Conservation (phyloP, 495 filamentous ascomycete genomes). For the Hypoxylon subgilvum region DNA sequence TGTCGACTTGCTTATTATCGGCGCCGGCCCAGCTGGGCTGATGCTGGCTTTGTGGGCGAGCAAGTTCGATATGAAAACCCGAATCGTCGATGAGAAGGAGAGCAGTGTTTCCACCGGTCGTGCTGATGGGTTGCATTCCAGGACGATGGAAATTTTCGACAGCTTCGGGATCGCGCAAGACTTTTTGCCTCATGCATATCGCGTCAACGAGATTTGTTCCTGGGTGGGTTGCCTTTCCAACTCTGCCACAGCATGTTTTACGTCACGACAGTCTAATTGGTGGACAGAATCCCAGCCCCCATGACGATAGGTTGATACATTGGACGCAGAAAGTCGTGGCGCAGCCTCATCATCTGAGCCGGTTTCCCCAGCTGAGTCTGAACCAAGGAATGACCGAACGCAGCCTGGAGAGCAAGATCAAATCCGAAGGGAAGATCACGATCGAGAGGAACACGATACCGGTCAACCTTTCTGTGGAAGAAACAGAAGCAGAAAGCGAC, state of each 20-base stretch:
- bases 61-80: constrained; percentile 60
- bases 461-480: background rate
- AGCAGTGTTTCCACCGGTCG: constrained; percentile 63
- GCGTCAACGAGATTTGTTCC: too few relatives aligned
- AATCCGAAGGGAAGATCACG: background rate
- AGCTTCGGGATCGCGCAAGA: constrained; percentile 62
- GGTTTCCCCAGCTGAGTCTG: background rate
- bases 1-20: constrained; percentile 64
- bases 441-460: background rate
- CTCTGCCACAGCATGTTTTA: too few relatives aligned
- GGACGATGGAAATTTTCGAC: constrained; percentile 71
- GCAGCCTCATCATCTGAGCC: background rate
- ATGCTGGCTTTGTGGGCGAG: constrained; percentile 69
- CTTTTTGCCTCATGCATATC: too few relatives aligned
- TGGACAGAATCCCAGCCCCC: background rate
- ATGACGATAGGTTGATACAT: background rate
- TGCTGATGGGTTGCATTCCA: constrained; percentile 58
- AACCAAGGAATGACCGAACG: background rate
- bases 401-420: background rate
- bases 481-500: constrained; percentile 8
- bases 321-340: background rate
- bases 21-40: constrained; percentile 66
- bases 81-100: constrained; percentile 66
- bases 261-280: background rate
- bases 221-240: too few relatives aligned